A percentile compares a stretch with the other conserved stretches of the same genome.
Conservation (phyloP, 2,329 filamentous ascomycete genomes). For the Eutypa lata region DNA sequence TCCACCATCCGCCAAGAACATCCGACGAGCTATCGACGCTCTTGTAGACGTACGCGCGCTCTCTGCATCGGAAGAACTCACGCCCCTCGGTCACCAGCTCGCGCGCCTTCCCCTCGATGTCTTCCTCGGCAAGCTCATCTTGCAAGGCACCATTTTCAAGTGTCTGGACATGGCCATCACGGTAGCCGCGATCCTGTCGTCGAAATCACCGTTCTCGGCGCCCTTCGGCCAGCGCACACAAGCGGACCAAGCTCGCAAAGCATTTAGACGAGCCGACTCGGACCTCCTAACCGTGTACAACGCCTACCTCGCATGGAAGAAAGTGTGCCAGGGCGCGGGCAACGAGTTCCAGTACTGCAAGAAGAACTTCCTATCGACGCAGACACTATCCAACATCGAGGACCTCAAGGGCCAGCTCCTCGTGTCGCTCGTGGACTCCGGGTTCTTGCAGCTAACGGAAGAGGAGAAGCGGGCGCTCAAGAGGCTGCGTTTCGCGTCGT, state of each 20-base stretch:
- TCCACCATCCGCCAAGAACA: slow-evolving; percentile 86
- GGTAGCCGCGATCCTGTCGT: slow-evolving; percentile 87
- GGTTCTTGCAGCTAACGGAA: slow-evolving; percentile 71
- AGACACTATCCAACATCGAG: slow-evolving; percentile 87
- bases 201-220: slow-evolving; percentile 88
- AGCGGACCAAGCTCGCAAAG: slow-evolving; percentile 73
- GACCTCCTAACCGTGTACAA: slow-evolving; percentile 93
- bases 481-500: slow-evolving; percentile 58
- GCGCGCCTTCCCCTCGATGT: slow-evolving; percentile 89
- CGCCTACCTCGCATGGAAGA: slow-evolving; percentile 86
- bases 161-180: slow-evolving; percentile 91
- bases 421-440: slow-evolving; percentile 79
- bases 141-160: slow-evolving; percentile 81
- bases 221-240: slow-evolving; percentile 81
- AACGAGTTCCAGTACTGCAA: slow-evolving; percentile 89
- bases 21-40: slow-evolving; percentile 87
- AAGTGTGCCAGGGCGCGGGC: slow-evolving; percentile 67
- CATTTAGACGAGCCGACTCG: slow-evolving; percentile 83
- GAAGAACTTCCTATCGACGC: slow-evolving; percentile 89
- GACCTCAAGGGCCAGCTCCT: slow-evolving; percentile 92
- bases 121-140: slow-evolving; percentile 88
- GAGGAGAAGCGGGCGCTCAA: slow-evolving; percentile 70
- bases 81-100: slow-evolving; percentile 79
- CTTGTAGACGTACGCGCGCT: slow-evolving; percentile 90
- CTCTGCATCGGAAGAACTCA: slow-evolving; percentile 77